Percentiles rank a stretch among this genome's conserved stretches.
Evolutionary conservation across 257 asterid genomes (phyloP).

Genomic region (Misopates orontium): DNA sequence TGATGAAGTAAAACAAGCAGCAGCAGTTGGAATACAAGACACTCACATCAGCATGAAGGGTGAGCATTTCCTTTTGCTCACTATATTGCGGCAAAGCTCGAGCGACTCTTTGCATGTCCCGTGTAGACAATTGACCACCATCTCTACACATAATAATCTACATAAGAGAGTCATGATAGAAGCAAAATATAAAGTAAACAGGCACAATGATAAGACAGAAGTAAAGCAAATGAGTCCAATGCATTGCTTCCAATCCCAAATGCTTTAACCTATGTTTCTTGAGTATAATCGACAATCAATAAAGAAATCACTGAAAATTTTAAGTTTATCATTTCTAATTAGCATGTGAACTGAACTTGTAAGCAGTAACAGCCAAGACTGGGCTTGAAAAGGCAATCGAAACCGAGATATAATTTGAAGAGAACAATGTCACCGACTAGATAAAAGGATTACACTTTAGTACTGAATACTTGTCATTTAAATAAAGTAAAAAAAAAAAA

Average conservation of each 20-base stretch:
- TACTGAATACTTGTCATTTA: background rate
- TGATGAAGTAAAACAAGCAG: conserved; percentile 23
- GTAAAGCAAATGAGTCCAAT: conserved; percentile 7
- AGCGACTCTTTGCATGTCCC: conserved; percentile 98
- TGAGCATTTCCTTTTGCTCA: conserved; percentile 97
- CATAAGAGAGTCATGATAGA: conserved; percentile 23
- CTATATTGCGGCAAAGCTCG: conserved; percentile 99
- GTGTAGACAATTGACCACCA: conserved; percentile 83
- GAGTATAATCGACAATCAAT: background rate
- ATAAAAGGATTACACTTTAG: too few relatives aligned
- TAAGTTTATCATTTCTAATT: background rate
- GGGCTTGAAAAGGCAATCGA: background rate
- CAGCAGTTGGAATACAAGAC: conserved; percentile 27
- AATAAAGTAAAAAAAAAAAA: too few relatives aligned
- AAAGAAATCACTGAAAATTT: too few relatives aligned
- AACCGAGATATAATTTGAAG: background rate
- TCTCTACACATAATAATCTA: conserved; percentile 49
- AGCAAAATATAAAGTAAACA: conserved; percentile 18
- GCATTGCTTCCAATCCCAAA: background rate
- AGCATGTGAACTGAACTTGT: background rate
- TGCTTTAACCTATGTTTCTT: background rate
- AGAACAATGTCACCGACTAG: background rate
- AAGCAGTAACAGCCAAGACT: background rate
- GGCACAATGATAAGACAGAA: conserved; percentile 8
- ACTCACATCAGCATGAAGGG: conserved; percentile 99